Evolutionary conservation across 306 rosid species (phyloP).

Genomic region (Luffa acutangula): DNA sequence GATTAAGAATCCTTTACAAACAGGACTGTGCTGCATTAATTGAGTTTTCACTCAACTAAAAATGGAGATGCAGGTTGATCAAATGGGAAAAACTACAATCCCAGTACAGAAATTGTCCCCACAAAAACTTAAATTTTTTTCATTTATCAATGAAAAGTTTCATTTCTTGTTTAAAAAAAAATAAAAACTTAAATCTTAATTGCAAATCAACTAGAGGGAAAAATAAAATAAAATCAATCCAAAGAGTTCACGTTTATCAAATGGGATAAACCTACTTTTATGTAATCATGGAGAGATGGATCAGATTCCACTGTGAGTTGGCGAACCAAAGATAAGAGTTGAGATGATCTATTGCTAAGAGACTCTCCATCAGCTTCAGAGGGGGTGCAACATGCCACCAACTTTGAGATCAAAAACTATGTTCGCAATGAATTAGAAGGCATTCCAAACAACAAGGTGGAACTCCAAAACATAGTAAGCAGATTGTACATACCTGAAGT

Average conservation of each 20-base stretch:
- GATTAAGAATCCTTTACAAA: neutral
- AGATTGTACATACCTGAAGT: conserved; percentile 49
- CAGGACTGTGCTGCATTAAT: neutral
- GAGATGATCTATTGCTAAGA: conserved; percentile 33
- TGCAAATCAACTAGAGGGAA: neutral
- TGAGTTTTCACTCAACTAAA: neutral
- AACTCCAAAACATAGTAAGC: neutral
- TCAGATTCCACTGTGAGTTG: conserved; percentile 64
- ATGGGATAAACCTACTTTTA: conserved; percentile 47
- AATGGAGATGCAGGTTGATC: neutral
- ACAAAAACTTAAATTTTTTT: neutral
- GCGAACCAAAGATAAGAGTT: conserved; percentile 47
- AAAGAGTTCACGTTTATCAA: neutral
- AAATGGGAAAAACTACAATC: neutral
- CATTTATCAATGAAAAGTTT: too few species aligned
- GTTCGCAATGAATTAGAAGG: conserved; percentile 12
- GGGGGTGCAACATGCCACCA: conserved; percentile 71
- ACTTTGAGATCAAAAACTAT: conserved; percentile 81
- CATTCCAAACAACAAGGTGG: neutral
- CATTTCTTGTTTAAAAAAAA: too few species aligned
- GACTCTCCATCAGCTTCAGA: conserved; percentile 32
- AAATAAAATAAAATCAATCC: conserved; percentile 2
- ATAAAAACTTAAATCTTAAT: neutral
- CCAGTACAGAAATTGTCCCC: neutral
- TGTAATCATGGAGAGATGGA: conserved; percentile 59